These are phyloP conservation scores for Xylaria sp. DNA, from an alignment of 2,329 filamentous ascomycete species.

Conservation along the genomic window DNA sequence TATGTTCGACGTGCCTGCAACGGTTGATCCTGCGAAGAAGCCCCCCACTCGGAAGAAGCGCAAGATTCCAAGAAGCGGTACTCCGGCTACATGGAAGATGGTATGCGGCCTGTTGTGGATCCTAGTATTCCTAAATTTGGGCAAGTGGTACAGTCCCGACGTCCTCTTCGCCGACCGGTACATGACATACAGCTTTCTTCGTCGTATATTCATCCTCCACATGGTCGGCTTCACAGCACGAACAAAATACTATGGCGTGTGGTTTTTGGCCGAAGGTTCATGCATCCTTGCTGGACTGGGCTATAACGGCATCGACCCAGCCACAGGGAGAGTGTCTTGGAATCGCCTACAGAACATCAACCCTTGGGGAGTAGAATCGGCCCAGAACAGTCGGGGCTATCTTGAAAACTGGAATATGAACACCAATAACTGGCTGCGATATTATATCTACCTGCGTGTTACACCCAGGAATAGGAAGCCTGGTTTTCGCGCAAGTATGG, in stretches of 20 bases:
- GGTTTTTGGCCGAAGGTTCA: conserved; percentile 90
- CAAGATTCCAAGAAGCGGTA: conserved; percentile 90
- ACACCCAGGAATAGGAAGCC: conserved; percentile 96
- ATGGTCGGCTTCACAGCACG: conserved; percentile 84
- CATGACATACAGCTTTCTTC: conserved; percentile 73
- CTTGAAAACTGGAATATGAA: conserved; percentile 98
- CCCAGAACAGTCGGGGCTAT: conserved; percentile 93
- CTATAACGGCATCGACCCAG: conserved; percentile 90
- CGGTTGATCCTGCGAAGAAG: conserved; percentile 84
- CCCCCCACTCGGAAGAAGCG: conserved; percentile 89
- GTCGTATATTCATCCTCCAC: conserved; percentile 81
- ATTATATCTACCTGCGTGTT: conserved; percentile 94
- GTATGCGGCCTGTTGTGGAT: conserved; percentile 81
- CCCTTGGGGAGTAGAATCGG: conserved; percentile 84
- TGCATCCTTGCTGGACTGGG: conserved; percentile 94
- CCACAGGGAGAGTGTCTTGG: conserved; percentile 86
- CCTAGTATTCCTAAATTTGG: conserved; percentile 77
- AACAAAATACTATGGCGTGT: conserved; percentile 96
- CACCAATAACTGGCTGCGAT: conserved; percentile 95
- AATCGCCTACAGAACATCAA: conserved; percentile 90
- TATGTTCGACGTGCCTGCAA: conserved; percentile 89
- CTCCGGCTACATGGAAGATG: conserved; percentile 82
- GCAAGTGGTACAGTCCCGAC: conserved; percentile 70
- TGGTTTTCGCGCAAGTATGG: conserved; percentile 91
- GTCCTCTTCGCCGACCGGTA: conserved; percentile 74